Base-by-base conservation (phyloP, 2,329 filamentous ascomycete species). In the Pezicula radicicola region DNA sequence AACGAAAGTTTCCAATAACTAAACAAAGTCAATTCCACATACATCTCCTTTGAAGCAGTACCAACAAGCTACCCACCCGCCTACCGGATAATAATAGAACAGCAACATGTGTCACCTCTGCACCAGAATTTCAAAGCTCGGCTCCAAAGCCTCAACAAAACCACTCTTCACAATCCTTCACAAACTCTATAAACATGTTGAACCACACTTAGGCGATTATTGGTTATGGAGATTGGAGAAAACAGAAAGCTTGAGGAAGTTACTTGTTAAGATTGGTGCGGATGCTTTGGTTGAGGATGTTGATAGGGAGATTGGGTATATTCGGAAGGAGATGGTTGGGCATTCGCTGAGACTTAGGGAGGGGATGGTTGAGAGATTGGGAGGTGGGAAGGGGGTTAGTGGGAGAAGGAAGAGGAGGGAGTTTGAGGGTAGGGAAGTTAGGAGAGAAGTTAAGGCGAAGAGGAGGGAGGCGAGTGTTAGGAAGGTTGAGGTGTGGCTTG, bases 401-500 rank as follows among this genome's bases (percentile, higher is more conserved):
- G 3, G 3, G 19, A 19, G 19, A 19, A 19, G 19, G 19, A 19
- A 3, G 19, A 19, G 3, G 19, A 19, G 25, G 25, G 25, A 25
- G 25, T 25, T 7, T 25, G 6, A 25, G 25, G 25, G 6, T 7
- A 25, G 25, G 25, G 25, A 25, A 3, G 6, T 7, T 7, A 25
- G 25, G 25, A 25, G 6, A 25, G 25, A 25, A 25, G 6, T 25
- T 25, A 25, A 25, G 25, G 25, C 25, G 5, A 25, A 25, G 25
- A 25, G 25, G 25, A 25, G 25, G 25, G 25, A 25, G 25, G 6
- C 25, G 25, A 25, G 25, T 25, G 25, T 47, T 18, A 6, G 33
- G 4, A 46, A 44, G 2, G 53, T 55, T 15, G 41, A 49, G 30
- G 36, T 19, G 3, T 55, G 53, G 55, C 21, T 55, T 28, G 25